A percentile compares a stretch with the other conserved stretches of the same genome.
Evolutionary conservation across 2,329 filamentous ascomycete species (phyloP).

Genomic region (Aspergillus tubingensis): DNA sequence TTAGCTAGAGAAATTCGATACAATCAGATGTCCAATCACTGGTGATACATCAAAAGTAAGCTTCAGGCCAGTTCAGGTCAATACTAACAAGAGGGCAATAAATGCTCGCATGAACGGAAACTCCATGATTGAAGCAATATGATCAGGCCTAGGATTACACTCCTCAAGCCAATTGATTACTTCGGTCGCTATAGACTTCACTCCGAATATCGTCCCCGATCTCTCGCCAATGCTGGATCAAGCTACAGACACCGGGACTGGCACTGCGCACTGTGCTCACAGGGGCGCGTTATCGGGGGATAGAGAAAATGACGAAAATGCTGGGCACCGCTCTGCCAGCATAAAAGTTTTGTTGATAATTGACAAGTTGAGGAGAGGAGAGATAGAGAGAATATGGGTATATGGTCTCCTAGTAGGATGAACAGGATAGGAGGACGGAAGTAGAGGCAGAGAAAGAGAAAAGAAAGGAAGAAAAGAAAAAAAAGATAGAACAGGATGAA

Average conservation of each 20-base stretch:
- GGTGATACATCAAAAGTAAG: background rate
- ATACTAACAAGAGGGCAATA: slow-evolving; percentile 45
- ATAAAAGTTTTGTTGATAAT: background rate
- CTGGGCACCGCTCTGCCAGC: background rate
- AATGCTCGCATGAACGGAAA: slow-evolving; percentile 45
- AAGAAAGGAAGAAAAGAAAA: slow-evolving; percentile 6
- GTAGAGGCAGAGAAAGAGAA: slow-evolving; percentile 18
- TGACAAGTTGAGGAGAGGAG: slow-evolving; percentile 12
- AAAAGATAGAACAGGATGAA: slow-evolving; percentile 15
- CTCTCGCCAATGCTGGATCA: background rate
- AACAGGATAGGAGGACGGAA: slow-evolving; percentile 18
- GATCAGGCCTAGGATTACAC: background rate
- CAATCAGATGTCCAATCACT: too few species aligned
- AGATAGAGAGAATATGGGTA: slow-evolving; percentile 21
- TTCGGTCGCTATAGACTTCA: background rate
- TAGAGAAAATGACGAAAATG: background rate
- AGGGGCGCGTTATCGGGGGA: background rate
- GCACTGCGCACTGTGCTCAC: background rate
- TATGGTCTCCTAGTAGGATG: slow-evolving; percentile 17
- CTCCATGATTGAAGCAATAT: slow-evolving; percentile 30
- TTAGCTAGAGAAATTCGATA: slow-evolving; percentile 3
- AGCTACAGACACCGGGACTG: background rate
- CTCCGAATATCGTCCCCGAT: background rate
- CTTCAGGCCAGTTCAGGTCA: slow-evolving; percentile 8
- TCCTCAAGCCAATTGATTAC: background rate